Conservation (phyloP, 2,329 filamentous ascomycete genomes). For the Diaporthe citrichinensis region DNA sequence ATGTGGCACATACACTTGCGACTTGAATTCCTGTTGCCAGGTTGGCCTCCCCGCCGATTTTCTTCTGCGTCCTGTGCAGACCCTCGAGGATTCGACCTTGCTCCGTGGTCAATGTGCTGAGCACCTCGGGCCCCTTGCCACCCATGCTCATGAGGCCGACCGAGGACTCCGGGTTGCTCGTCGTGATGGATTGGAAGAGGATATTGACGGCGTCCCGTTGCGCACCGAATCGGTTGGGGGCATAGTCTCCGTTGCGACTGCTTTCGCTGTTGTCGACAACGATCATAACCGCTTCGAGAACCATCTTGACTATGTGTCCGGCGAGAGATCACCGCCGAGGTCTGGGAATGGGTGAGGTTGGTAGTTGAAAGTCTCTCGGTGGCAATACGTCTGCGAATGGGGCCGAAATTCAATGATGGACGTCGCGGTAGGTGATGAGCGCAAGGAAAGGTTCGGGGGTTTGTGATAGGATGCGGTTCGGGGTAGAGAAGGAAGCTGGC, state of each 20-base stretch:
- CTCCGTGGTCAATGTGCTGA: slow-evolving; percentile 96
- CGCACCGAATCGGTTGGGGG: slow-evolving; percentile 94
- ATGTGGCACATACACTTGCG: slow-evolving; percentile 78
- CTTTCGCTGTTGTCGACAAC: slow-evolving; percentile 99
- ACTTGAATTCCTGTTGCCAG: slow-evolving; percentile 96
- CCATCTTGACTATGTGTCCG: slow-evolving; percentile 77
- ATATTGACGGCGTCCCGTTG: slow-evolving; percentile 96
- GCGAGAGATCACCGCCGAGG: slow-evolving; percentile 44
- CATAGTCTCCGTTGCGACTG: slow-evolving; percentile 94
- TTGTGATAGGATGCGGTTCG: slow-evolving; percentile 24
- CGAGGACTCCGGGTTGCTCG: slow-evolving; percentile 95
- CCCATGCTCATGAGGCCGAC: slow-evolving; percentile 99
- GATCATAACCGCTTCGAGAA: slow-evolving; percentile 99
- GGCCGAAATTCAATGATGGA: slow-evolving; percentile 32
- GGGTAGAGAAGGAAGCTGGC: slow-evolving; percentile 29
- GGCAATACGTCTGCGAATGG: not conserved
- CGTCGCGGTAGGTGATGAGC: slow-evolving; percentile 31
- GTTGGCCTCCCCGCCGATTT: slow-evolving; percentile 91
- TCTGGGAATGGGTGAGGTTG: slow-evolving; percentile 43
- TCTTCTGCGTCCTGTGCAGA: slow-evolving; percentile 87
- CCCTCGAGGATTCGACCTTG: slow-evolving; percentile 96
- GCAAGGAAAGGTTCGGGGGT: slow-evolving; percentile 14
- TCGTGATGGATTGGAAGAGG: slow-evolving; percentile 95
- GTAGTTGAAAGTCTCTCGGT: not conserved
- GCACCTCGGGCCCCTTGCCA: slow-evolving; percentile 95